Base-by-base conservation (phyloP, 2,329 filamentous ascomycete genomes). In the Exophiala dermatitidis region DNA sequence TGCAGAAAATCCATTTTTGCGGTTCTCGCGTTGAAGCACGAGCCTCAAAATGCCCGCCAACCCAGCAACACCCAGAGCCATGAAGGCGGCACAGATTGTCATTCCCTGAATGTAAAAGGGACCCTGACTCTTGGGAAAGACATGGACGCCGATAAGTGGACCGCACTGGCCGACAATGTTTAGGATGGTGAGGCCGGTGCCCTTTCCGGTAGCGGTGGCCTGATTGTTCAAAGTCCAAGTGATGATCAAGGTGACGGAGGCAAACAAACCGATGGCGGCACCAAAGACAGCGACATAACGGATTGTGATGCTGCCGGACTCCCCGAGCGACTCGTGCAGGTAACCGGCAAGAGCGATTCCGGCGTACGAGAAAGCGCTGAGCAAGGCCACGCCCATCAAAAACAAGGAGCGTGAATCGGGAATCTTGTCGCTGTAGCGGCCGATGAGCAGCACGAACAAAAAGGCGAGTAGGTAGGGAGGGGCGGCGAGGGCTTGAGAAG, bases 171-270 rank as follows among this genome's bases (percentile, higher is more conserved):
- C 90, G 9, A 95, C 77, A 34, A 89, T 64, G 68, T 95, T 90
- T 65, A 96, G 69, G 32, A 95, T 75, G 1, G 86, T 88, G 64
- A 95, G 87, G 1, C 85, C 88, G 1, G 82, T 82, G 0, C 88
- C 88, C 60, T 86, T 85, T 4, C 82, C 80, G 48, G 79, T 80
- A 57, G 84, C 81, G 8, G 76, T 82, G 49, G 78, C 72, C 66
- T 93, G 87, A 68, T 95, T 95, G 66, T 95, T 94, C 65, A 95
- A 80, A 34, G 81, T 88, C 90, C 90, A 95, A 1, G 88, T 85
- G 52, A 95, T 86, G 61, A 90, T 85, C 32, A 95, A 77, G 0
- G 88, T 89, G 53, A 95, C 86, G 19, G 88, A 85, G 55, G 80
- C 83, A 74, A 95, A 91, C 70, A 95, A 93, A 3, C 90, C 90